phyloP scores from a whole-genome alignment of 371 early-diverging fungal species.

The Mucor sp. region DNA sequence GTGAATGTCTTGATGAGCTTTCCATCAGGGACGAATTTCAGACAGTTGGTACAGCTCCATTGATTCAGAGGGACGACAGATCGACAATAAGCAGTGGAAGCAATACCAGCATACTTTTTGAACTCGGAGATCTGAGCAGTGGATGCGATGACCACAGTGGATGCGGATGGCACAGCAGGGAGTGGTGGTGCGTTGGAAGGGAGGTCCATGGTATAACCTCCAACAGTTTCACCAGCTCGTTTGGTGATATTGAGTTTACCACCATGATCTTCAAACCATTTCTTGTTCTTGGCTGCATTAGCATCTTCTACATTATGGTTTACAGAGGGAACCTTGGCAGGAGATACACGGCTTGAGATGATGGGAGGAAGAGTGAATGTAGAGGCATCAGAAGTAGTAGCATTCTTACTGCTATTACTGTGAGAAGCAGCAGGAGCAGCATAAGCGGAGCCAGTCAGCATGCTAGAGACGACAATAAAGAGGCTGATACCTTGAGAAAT shows the following conservation, averaged over 20 bases:
- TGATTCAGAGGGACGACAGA: conserved; percentile 15
- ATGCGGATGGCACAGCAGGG: not conserved
- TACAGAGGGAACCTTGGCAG: not conserved
- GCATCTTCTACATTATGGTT: conserved; percentile 1
- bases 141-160: conserved; percentile 12
- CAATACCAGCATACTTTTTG: conserved; percentile 20
- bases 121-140: conserved; percentile 13
- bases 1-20: conserved; percentile 24
- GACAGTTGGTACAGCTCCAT: conserved; percentile 28
- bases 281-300: conserved; percentile 3
- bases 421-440: conserved; percentile 11
- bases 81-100: conserved; percentile 29
- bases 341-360: conserved; percentile 5
- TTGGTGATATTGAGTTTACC: not conserved
- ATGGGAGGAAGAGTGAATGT: conserved; percentile 9
- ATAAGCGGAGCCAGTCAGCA: not conserved
- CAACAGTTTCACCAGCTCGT: not conserved
- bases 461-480: conserved; percentile 3
- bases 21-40: conserved; percentile 23
- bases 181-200: conserved; percentile 9
- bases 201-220: conserved; percentile 15
- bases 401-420: not conserved
- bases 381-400: not conserved
- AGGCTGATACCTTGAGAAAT: conserved; percentile 7
- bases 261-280: conserved; percentile 7